These are phyloP conservation scores for Crataegus laevigata DNA, from an alignment of 306 rosid species.

Conservation along the genomic window DNA sequence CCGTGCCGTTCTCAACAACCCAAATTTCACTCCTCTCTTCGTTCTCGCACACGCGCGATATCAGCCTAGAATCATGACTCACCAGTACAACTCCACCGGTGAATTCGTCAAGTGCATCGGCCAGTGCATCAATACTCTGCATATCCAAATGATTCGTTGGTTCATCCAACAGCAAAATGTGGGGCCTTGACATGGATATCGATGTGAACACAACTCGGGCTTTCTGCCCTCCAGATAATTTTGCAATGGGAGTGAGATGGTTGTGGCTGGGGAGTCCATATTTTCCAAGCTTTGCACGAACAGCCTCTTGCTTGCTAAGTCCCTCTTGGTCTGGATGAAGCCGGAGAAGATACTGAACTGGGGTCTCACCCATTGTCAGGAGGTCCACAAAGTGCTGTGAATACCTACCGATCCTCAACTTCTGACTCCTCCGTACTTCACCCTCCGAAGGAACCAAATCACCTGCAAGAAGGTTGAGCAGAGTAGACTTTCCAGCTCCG, in stretches of 20 bases:
- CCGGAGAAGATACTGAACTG: constrained; percentile 57
- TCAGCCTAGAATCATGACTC: constrained; percentile 74
- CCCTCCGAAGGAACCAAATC: constrained; percentile 60
- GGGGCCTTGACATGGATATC: constrained; percentile 75
- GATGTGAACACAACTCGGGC: constrained; percentile 74
- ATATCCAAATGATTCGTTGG: constrained; percentile 75
- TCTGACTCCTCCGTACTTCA: constrained; percentile 64
- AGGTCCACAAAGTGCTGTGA: constrained; percentile 66
- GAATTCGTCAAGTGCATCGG: constrained; percentile 61
- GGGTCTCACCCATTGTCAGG: constrained; percentile 60
- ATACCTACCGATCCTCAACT: constrained; percentile 64
- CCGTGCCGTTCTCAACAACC: constrained; percentile 76
- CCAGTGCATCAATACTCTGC: constrained; percentile 79
- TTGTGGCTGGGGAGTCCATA: constrained; percentile 70
- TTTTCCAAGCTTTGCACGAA: constrained; percentile 61
- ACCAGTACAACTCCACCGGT: constrained; percentile 71
- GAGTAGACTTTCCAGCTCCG: constrained; percentile 59
- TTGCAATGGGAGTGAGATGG: constrained; percentile 67
- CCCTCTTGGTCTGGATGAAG: constrained; percentile 74
- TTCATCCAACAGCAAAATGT: constrained; percentile 71
- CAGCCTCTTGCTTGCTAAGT: constrained; percentile 71
- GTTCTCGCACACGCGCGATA: constrained; percentile 65
- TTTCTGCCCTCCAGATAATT: constrained; percentile 68
- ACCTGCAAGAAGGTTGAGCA: constrained; percentile 59
- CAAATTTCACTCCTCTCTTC: constrained; percentile 76